Evolutionary conservation across 495 filamentous ascomycete species (phyloP).

Genomic region (Wilcoxina mikolae): DNA sequence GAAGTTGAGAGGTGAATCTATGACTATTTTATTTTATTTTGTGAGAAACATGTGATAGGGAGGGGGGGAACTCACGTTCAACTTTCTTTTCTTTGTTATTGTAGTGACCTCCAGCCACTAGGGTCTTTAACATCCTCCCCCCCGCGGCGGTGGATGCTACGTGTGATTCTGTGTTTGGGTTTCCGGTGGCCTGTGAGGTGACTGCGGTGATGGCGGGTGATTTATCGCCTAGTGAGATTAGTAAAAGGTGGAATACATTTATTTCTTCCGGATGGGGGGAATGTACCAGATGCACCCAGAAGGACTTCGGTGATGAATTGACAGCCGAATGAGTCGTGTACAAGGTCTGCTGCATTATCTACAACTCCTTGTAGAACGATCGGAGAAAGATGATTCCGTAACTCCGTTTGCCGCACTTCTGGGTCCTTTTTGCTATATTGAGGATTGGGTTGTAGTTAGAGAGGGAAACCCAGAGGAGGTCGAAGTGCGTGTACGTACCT

Average conservation of each 20-base stretch:
- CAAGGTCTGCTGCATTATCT: conserved; percentile 47
- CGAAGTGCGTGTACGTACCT: conserved; percentile 12
- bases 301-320: conserved; percentile 74
- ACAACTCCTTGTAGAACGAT: conserved; percentile 57
- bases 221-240: conserved; percentile 42
- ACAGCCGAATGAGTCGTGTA: conserved; percentile 64
- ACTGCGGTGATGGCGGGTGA: conserved; percentile 51
- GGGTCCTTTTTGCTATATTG: conserved; percentile 69
- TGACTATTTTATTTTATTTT: conserved; percentile 30
- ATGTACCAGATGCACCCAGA: conserved; percentile 46
- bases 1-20: conserved; percentile 68
- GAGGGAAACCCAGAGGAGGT: neutral
- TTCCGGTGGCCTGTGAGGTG: conserved; percentile 45
- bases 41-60: conserved; percentile 3
- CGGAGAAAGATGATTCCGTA: conserved; percentile 52
- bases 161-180: conserved; percentile 45
- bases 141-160: conserved; percentile 46
- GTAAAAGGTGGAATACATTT: neutral
- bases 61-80: conserved; percentile 29
- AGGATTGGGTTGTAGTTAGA: neutral
- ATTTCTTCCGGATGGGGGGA: neutral
- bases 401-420: conserved; percentile 54
- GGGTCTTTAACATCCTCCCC: conserved; percentile 75
- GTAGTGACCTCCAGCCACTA: conserved; percentile 75
- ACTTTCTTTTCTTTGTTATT: conserved; percentile 54